A percentile compares a stretch with the other conserved stretches of the same genome.
Conservation (phyloP, 139 green algal genomes). For the Pycnococcus provasolii region DNA sequence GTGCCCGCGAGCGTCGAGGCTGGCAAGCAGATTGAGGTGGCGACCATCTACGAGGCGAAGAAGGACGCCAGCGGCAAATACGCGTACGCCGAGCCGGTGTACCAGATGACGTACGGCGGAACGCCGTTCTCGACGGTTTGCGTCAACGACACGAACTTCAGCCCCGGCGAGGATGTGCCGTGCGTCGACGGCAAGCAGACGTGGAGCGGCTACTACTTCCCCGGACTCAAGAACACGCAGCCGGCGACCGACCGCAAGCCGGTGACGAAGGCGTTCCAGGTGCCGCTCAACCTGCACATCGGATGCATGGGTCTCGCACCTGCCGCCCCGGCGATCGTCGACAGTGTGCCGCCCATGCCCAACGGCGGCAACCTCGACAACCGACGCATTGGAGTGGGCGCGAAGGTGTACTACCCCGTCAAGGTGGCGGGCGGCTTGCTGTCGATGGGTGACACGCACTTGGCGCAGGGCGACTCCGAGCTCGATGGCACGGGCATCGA, state of each 20-base stretch:
- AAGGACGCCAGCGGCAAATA: conserved; percentile 12
- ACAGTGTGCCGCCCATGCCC: conserved; percentile 32
- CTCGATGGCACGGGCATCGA: conserved; percentile 55
- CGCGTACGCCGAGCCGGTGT: neutral
- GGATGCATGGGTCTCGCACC: conserved; percentile 50
- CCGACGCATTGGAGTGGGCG: conserved; percentile 41
- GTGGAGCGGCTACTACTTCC: conserved; percentile 39
- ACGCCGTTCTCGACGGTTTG: neutral
- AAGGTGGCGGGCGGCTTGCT: conserved; percentile 46
- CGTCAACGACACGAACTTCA: conserved; percentile 1
- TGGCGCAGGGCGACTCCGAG: conserved; percentile 50
- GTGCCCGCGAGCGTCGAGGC: neutral
- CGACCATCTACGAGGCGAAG: conserved; percentile 48
- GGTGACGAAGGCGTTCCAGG: conserved; percentile 42
- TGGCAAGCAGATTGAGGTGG: conserved; percentile 33
- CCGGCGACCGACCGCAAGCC: conserved; percentile 48
- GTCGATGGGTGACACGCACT: conserved; percentile 52
- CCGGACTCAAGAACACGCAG: conserved; percentile 45
- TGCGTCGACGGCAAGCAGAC: conserved; percentile 40
- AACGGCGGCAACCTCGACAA: conserved; percentile 56
- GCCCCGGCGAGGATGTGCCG: conserved; percentile 16
- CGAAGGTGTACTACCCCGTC: conserved; percentile 53
- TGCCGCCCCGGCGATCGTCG: neutral
- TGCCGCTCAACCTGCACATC: conserved; percentile 52
- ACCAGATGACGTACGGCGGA: neutral